Conservation (phyloP, 345 rosid species). For the Populus deltoides region DNA sequence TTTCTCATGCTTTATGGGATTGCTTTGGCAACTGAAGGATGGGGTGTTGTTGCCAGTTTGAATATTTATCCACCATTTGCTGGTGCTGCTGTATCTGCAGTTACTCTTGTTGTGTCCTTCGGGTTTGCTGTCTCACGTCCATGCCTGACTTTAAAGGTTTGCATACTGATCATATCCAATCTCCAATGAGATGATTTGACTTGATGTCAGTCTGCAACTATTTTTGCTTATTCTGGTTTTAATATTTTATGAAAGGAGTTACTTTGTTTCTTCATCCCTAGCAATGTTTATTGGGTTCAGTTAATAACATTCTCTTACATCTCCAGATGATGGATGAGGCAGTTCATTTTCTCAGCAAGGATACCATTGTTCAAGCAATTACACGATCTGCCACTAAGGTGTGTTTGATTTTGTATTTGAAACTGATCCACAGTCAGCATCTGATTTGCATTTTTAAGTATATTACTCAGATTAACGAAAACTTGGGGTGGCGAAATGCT, state of each 20-base stretch:
- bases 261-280: background rate
- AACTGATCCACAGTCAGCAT: background rate
- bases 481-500: background rate
- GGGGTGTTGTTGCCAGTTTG: conserved; percentile 99
- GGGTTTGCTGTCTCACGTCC: conserved; percentile 99
- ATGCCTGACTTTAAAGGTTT: conserved; percentile 91
- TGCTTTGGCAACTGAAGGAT: conserved; percentile 97
- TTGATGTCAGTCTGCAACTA: background rate
- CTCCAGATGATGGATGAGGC: conserved; percentile 98
- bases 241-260: background rate
- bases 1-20: conserved; percentile 96
- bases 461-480: background rate
- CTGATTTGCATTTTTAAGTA: background rate
- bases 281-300: conserved; percentile 5
- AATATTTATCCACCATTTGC: conserved; percentile 96
- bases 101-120: conserved; percentile 94
- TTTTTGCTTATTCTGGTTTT: conserved; percentile 5
- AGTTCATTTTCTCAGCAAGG: conserved; percentile 94
- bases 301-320: conserved; percentile 28
- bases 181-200: conserved; percentile 4
- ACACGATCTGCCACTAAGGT: conserved; percentile 98
- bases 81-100: conserved; percentile 98
- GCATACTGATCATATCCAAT: conserved; percentile 19
- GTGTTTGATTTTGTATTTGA: conserved; percentile 13
- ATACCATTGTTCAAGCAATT: conserved; percentile 94